phyloP scores from a whole-genome alignment of 192 early-diverging fungal species.

The Linderina pennispora region DNA sequence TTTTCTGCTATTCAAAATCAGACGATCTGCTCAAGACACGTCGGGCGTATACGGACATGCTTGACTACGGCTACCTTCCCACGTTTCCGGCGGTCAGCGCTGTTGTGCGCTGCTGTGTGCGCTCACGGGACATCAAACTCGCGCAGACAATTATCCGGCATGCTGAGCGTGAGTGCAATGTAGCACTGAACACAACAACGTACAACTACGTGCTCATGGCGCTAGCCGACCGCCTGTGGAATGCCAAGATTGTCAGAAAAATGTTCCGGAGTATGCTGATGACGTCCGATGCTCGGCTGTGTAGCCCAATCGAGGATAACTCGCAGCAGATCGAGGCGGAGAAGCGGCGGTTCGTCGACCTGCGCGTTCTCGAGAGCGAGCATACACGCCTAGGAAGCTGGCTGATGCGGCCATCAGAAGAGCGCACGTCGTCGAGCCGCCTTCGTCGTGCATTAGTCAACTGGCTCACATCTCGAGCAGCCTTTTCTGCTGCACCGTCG shows the following conservation, averaged over 20 bases:
- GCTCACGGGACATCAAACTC: slow-evolving; percentile 5
- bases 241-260: not conserved
- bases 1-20: slow-evolving; percentile 7
- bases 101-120: slow-evolving; percentile 25
- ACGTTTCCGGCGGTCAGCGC: slow-evolving; percentile 5
- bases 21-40: slow-evolving; percentile 25
- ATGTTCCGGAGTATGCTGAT: slow-evolving; percentile 17
- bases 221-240: not conserved
- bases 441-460: slow-evolving; percentile 9
- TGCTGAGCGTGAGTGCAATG: slow-evolving; percentile 11
- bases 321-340: not conserved
- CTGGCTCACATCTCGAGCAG: slow-evolving; percentile 26
- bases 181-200: slow-evolving; percentile 6
- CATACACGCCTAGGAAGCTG: slow-evolving; percentile 1
- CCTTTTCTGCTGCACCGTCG: slow-evolving; percentile 17
- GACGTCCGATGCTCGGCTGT: slow-evolving; percentile 9
- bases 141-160: slow-evolving; percentile 20
- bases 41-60: slow-evolving; percentile 31
- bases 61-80: slow-evolving; percentile 20
- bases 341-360: slow-evolving; percentile 7
- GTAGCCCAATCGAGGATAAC: not conserved
- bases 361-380: slow-evolving; percentile 5
- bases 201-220: slow-evolving; percentile 25
- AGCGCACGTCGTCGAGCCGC: slow-evolving; percentile 5
- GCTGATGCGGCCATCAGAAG: slow-evolving; percentile 10